Percentiles rank a stretch among this genome's conserved stretches.
These are phyloP conservation scores for Tulasnella sp. DNA, from an alignment of 768 basidiomycete genomes.

Conservation along the genomic window DNA sequence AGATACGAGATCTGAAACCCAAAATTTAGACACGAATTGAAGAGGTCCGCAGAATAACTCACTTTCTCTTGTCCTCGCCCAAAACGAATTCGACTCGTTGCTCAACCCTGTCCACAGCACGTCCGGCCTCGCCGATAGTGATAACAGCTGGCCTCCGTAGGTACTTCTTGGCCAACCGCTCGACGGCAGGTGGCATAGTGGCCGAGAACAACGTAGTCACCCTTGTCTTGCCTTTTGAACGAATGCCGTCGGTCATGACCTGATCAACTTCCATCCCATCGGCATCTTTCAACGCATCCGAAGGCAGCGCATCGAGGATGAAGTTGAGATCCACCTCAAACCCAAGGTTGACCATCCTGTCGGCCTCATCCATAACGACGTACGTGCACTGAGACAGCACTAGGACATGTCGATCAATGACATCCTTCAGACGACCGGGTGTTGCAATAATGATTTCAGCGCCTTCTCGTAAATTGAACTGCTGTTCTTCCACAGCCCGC, in stretches of 20 bases:
- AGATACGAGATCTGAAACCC: slow-evolving; percentile 50
- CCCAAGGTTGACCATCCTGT: slow-evolving; percentile 96
- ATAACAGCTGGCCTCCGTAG: slow-evolving; percentile 85
- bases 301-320: slow-evolving; percentile 85
- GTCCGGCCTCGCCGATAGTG: slow-evolving; percentile 95
- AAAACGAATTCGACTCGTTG: slow-evolving; percentile 87
- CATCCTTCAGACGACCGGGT: slow-evolving; percentile 95
- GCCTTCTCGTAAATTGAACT: slow-evolving; percentile 94
- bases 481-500: slow-evolving; percentile 93
- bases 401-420: slow-evolving; percentile 88
- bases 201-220: slow-evolving; percentile 98
- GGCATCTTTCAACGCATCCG: slow-evolving; percentile 79
- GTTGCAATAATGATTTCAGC: slow-evolving; percentile 99
- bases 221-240: slow-evolving; percentile 61
- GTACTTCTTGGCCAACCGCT: slow-evolving; percentile 88
- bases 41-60: slow-evolving; percentile 23
- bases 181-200: slow-evolving; percentile 97
- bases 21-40: not conserved
- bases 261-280: slow-evolving; percentile 46
- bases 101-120: slow-evolving; percentile 96
- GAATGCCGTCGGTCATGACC: slow-evolving; percentile 61
- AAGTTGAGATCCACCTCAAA: slow-evolving; percentile 92
- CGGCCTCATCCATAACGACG: slow-evolving; percentile 99
- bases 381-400: slow-evolving; percentile 96
- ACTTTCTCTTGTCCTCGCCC: slow-evolving; percentile 97